Base-by-base conservation (phyloP, 2,329 filamentous ascomycete genomes). In the Didymella pinodella region DNA sequence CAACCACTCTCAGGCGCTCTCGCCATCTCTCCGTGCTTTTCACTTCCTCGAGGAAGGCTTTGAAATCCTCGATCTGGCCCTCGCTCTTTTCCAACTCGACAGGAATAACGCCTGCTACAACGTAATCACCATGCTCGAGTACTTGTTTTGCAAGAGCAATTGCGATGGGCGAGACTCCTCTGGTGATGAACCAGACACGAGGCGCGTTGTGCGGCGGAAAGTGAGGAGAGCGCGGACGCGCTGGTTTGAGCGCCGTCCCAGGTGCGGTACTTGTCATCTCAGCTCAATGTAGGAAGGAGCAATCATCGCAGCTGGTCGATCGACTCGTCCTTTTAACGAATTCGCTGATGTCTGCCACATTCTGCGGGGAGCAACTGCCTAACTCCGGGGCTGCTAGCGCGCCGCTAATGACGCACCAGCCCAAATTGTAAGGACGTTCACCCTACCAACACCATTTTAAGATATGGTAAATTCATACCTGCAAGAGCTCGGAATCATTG, bases 181-280 rank as follows among this genome's bases (percentile, higher is more conserved):
- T 90, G 11, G 93, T 97, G 65, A 99, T 82, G 73, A 99, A 88
- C 95, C 95, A 98, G 71, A 94, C 92, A 71, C 94, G 89, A 49
- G 93, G 93, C 48, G 83, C 83, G 72, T 84, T 83, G 75, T 88
- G 85, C 29, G 82, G 79, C 41, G 86, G 86, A 66, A 88, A 88
- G 60, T 84, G 84, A 43, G 81, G 80, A 8, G 75, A 77, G 32
- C 67, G 71, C 20, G 75, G 73, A 31, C 76, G 73, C 38, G 70
- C 63, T 29, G 74, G 72, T 59, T 74, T 72, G 10, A 48, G 29
- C 14, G 52, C 12, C 11, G 48, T n/a, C 14, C 31, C 48, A 45
- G 57, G 25, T 36, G 43, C 38, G 38, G 46, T 60, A 22, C 44
- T 60, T 25, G 48, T 60, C 57, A 60, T 60, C 44, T 25, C 22